Base-by-base conservation (phyloP, 140 eudicot species). In the Oenanthe javanica region DNA sequence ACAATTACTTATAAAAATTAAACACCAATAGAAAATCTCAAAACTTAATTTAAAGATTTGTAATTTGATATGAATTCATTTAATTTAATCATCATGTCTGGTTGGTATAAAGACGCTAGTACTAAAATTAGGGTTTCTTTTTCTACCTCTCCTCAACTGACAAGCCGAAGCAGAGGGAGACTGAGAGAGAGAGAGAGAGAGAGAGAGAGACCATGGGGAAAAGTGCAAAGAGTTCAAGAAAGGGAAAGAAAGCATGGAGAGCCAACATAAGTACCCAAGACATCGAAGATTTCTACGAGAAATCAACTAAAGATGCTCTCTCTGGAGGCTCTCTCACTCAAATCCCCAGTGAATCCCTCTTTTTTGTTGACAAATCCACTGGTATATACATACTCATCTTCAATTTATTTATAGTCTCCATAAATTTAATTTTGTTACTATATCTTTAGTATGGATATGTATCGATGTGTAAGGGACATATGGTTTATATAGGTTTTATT, bases 211-310 rank as follows among this genome's bases (percentile, higher is more conserved):
- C 31, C 6, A 94, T 94, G 98, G 98, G 92, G 79, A 94, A 89
- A 85, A 75, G 81, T 69, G 79, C 94, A 19, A 91, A 93, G 86
- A 89, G 90, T 84, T 93, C 98, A 49, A 85, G 96, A 85, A 92
- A 89, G 64, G 97, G 97, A 38, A 94, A 94, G 89, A 94, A 90
- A 79, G 97, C 90, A 83, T 94, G 98, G 98, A 87, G 98, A 57
- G 87, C 91, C 3, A 94, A 92, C 69, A 92, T 94, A 8, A 94
- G 97, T 87, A 90, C 96, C 1, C 84, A 89, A 77, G 97, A 94
- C 43, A 83, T 94, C 4, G 93, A 94, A 0, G 96, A 92, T 36
- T 94, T 50, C 83, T 86, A 85, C 42, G 97, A 94, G 79, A 86
- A 94, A 72, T 74, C 96, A 16, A 94, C 86, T 74, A 89, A 92